Evolutionary conservation across 352 stramenopile species (phyloP).

Genomic region (Globisporangium perplexum): DNA sequence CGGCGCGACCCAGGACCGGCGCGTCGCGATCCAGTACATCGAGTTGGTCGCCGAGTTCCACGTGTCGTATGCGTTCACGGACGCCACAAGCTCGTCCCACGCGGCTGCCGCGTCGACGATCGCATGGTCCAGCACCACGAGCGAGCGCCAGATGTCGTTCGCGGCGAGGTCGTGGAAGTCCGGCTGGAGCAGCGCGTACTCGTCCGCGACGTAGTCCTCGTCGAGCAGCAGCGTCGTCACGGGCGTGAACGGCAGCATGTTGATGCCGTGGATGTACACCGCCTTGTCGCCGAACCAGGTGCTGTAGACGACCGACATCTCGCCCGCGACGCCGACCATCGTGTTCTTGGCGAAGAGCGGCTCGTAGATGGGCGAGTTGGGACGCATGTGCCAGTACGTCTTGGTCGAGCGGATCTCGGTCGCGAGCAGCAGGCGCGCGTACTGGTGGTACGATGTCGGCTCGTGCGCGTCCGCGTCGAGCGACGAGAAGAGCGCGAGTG

Average conservation of each 20-base stretch:
- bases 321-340: constrained; percentile 76
- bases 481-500: constrained; percentile 83
- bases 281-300: constrained; percentile 78
- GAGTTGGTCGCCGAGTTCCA: constrained; percentile 74
- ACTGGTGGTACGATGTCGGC: constrained; percentile 70
- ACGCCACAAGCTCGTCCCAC: constrained; percentile 57
- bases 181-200: constrained; percentile 46
- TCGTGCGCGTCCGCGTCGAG: constrained; percentile 36
- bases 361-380: constrained; percentile 72
- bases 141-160: constrained; percentile 68
- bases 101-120: constrained; percentile 49
- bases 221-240: constrained; percentile 56
- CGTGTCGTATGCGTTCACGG: constrained; percentile 52
- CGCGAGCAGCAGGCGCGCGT: constrained; percentile 87
- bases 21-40: constrained; percentile 70
- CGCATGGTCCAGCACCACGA: constrained; percentile 66
- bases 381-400: constrained; percentile 95
- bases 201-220: constrained; percentile 46
- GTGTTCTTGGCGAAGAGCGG: constrained; percentile 64
- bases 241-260: constrained; percentile 81
- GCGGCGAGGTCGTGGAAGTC: constrained; percentile 31
- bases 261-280: constrained; percentile 80
- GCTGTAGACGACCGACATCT: constrained; percentile 73
- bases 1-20: constrained; percentile 59
- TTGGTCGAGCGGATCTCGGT: constrained; percentile 91